Base-by-base conservation (phyloP, 2,329 filamentous ascomycete species). In the Trichoderma koningii region DNA sequence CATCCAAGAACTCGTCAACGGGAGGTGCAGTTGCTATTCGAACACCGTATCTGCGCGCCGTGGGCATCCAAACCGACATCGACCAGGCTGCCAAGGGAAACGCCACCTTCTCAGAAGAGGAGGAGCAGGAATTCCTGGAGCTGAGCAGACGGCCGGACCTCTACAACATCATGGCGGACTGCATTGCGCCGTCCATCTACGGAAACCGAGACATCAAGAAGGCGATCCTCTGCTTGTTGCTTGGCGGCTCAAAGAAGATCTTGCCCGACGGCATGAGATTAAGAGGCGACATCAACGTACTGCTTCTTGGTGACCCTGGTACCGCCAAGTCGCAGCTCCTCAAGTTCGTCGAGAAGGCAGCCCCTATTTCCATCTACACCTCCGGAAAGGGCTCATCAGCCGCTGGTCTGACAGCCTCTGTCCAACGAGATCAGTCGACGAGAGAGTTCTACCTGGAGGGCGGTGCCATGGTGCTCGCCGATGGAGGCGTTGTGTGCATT, bases 361-460 rank as follows among this genome's bases (percentile, higher is more conserved):
- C 95, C 1, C 95, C 95, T 2, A 97, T 98, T 68, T 94, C 95
- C 45, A 97, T 99, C 71, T 99, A 99, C 80, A 99, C 95, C 0
- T 99, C 95, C 5, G 95, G 95, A 71, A 99, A 99, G 78, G 95
- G 95, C 70, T 98, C 95, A 1, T 98, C 94, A 1, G 95, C 95
- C 19, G 95, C 95, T 53, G 95, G 95, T 93, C 81, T 99, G 69
- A 99, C 95, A 19, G 95, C 95, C 0, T 98, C 95, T 0, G 95
- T 99, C 1, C 95, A 99, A 72, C 88, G 95, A 66, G 95, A 99
- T 73, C 89, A 91, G 15, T 90, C 89, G 15, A 97, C 94, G 0
- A 87, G 95, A 59, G 95, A 99, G 76, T 99, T 99, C 77, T 99
- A 98, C 73, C 87, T 99, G 0, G 95, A 99, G 81, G 95, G 95